Base-by-base conservation (phyloP, 2,329 filamentous ascomycete genomes). In the Pestalotiopsis sp. region DNA sequence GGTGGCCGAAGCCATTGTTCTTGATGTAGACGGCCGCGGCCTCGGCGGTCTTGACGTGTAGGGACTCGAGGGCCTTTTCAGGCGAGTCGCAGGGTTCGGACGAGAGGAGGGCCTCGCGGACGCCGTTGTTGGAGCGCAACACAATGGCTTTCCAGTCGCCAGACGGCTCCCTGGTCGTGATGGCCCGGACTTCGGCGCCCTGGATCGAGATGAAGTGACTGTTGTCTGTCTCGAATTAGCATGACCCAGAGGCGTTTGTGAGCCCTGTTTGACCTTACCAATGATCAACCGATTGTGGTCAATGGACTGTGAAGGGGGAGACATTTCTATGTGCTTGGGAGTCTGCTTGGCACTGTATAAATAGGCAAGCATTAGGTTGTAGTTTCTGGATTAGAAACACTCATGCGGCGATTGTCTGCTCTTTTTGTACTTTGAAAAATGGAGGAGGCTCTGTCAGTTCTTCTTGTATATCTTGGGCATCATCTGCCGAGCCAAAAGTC, bases 161-260 rank as follows among this genome's bases (percentile, higher is more conserved):
- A 9, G 55, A 20, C 11, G 70, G 65, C 24, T 75, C 70, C 44
- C 71, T 75, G 62, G 57, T 65, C 26, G 68, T 74, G 61, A 77
- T 71, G 9, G 77, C 71, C 24, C 70, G 68, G 60, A 78, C 68
- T 13, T 69, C 67, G 60, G 75, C 76, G 69, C 73, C 70, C 64
- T 71, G 74, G 26, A 55, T 64, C 17, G 73, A 66, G 67, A 78
- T 66, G 66, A 77, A 78, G 61, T 75, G 72, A 70, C 76, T 77
- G 64, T 78, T 78, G 74, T 67, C 68, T 70, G 13, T 3, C 35
- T 38, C n/a, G 13, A 9, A 14, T 20, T 22, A 35, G 22, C 26
- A 56, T 48, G 11, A 39, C 3, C 11, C 35, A 44, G 5, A n/a
- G 44, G 56, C 7, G 9, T 22, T 17, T 24, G 13, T 5, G n/a